Conservation (phyloP, 805 yeast species). For the Saccharomyces kudriavzevii region DNA sequence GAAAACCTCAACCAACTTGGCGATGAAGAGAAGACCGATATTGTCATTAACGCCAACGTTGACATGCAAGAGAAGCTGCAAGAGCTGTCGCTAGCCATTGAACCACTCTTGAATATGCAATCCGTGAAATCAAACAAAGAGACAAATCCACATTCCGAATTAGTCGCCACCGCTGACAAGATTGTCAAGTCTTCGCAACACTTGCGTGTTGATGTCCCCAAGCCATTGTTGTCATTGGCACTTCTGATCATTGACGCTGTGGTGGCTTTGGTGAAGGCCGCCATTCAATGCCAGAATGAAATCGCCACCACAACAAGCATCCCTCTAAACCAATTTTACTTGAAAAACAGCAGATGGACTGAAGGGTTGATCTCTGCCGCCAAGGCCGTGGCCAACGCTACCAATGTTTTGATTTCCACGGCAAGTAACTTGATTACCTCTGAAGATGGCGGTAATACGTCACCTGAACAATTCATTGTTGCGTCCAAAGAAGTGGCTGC, state of each 20-base stretch:
- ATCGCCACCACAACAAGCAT: conserved; percentile 50
- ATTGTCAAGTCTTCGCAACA: conserved; percentile 59
- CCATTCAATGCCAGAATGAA: conserved; percentile 74
- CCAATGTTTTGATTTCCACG: conserved; percentile 71
- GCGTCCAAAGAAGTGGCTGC: conserved; percentile 90
- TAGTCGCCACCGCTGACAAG: conserved; percentile 63
- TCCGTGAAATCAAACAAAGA: conserved; percentile 32
- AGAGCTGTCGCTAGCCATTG: conserved; percentile 48
- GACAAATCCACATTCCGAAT: conserved; percentile 63
- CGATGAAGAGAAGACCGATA: conserved; percentile 60
- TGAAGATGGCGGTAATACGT: conserved; percentile 30
- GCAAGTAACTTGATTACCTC: conserved; percentile 74
- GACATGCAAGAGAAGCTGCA: conserved; percentile 68
- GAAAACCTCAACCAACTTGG: conserved; percentile 41
- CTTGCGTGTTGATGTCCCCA: conserved; percentile 61
- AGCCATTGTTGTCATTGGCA: conserved; percentile 70
- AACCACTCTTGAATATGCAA: conserved; percentile 30
- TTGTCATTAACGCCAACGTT: conserved; percentile 66
- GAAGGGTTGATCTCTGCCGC: conserved; percentile 90
- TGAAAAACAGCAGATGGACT: conserved; percentile 85
- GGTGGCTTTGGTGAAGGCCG: conserved; percentile 59
- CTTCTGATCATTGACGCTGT: conserved; percentile 74
- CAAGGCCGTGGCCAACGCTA: conserved; percentile 74
- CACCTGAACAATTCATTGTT: conserved; percentile 78
- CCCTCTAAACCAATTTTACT: conserved; percentile 50